Conservation (phyloP, 768 basidiomycete species). For the Lanmaoa pseudosensibilis region DNA sequence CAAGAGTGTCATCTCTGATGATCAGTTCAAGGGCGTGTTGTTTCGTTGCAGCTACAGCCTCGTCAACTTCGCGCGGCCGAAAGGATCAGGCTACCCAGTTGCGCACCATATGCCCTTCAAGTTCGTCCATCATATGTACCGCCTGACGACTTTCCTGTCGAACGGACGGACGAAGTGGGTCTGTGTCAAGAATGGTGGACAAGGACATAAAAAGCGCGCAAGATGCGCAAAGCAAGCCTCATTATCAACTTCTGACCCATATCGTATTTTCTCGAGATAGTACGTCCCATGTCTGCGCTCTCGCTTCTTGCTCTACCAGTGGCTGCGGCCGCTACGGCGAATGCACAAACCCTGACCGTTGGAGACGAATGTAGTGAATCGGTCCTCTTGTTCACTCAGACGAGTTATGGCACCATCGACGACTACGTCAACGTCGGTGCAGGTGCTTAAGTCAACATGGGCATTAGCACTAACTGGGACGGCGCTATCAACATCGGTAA, state of each 20-base stretch:
- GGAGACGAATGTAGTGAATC: constrained; percentile 21
- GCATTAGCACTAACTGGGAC: constrained; percentile 21
- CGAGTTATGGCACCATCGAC: constrained; percentile 22
- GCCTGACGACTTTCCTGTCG: not conserved
- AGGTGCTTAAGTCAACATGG: constrained; percentile 14
- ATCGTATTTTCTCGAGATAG: too few species aligned
- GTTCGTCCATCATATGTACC: not conserved
- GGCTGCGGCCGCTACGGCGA: not conserved
- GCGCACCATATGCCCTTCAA: not conserved
- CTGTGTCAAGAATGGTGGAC: too few species aligned
- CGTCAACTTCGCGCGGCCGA: too few species aligned
- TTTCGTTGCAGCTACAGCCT: too few species aligned
- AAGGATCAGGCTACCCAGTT: not conserved
- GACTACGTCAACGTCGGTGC: constrained; percentile 20
- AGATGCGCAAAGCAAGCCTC: not conserved
- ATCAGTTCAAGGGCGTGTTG: not conserved
- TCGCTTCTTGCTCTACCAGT: too few species aligned
- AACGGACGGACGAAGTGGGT: not conserved
- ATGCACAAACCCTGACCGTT: constrained; percentile 26
- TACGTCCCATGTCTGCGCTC: too few species aligned
- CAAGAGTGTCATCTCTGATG: too few species aligned
- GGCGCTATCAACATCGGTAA: constrained; percentile 24
- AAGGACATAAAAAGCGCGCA: not conserved
- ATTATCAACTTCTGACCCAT: not conserved
- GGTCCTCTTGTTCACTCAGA: constrained; percentile 21